Base-by-base conservation (phyloP, 2,329 filamentous ascomycete species). In the Scytalidium lignicola region DNA sequence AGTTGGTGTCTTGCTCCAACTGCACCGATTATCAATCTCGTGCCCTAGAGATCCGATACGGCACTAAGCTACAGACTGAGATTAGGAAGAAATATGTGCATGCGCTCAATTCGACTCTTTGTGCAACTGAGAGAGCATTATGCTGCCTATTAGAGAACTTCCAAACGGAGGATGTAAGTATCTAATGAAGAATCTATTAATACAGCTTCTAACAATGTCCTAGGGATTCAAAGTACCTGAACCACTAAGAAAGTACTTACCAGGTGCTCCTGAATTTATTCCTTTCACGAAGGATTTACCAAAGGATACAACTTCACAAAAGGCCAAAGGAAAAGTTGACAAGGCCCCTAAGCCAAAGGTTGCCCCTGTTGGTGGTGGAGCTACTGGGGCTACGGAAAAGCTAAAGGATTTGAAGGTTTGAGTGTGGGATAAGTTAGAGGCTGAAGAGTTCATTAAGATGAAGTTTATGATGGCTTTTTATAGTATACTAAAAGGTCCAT, bases 131-230 rank as follows among this genome's bases (percentile, higher is more conserved):
- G 65, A 81, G 92, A 65, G 90, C 92, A 1, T 77, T 97, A 44
- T 97, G 93, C 78, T 96, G 92, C 67, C 77, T 99, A 41, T 79
- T 99, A 37, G 93, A 99, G 73, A 99, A 97, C 72, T 97, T 92
- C 70, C 93, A 99, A 74, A 93, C 85, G 0, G 84, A 90, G 63
- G 87, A 92, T 58, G 85, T 85, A 70, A 69, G 79, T 67, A 43
- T 15, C 17, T 22, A 7, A n/a, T 13, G 32, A 17, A 47, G 23
- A 54, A n/a, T 29, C 5, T 19, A 42, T 17, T 32, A 15, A 42
- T 39, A 9, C 26, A 19, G 2, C 37, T 42, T 23, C 19, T 12
- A 22, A 7, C 39, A 19, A 51, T n/a, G 28, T 21, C 50, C 19
- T 54, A 89, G 76, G 89, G 90, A 55, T 77, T 95, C 59, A 79